phyloP scores from a whole-genome alignment of 2,329 filamentous ascomycete species.

The Aschersonia sp. region DNA sequence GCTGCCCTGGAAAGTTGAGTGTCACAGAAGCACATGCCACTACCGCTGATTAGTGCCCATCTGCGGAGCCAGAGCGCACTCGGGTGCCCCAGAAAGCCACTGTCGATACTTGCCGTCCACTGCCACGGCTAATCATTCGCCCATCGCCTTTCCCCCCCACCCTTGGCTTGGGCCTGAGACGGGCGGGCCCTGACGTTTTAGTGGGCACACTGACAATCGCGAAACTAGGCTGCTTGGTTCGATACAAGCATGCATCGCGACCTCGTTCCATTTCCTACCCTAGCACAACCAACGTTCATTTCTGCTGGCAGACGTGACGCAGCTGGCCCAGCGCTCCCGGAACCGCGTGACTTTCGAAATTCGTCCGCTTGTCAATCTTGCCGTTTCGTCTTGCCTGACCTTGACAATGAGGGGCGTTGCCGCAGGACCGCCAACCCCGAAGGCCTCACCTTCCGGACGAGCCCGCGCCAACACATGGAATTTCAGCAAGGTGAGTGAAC shows the following conservation, averaged over 20 bases:
- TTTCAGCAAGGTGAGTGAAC: conserved; percentile 22
- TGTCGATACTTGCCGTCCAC: no score
- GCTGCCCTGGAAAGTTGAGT: no score
- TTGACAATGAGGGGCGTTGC: conserved; percentile 13
- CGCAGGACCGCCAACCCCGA: conserved; percentile 18
- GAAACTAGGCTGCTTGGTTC: background rate
- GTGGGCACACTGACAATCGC: background rate
- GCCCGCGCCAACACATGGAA: conserved; percentile 23
- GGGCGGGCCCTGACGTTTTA: background rate
- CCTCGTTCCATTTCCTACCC: background rate
- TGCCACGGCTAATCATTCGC: no score
- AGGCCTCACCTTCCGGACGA: conserved; percentile 12
- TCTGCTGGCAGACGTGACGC: no score
- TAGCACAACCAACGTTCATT: background rate
- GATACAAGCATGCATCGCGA: background rate
- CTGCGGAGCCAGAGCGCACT: no score
- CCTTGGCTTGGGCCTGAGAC: background rate
- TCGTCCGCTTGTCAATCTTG: no score
- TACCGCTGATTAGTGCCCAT: no score
- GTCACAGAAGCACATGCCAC: no score
- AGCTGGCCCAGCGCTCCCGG: no score
- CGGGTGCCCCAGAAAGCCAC: no score
- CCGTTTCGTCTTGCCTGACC: no score
- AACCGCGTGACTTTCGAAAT: no score
- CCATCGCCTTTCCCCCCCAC: background rate